Percentiles rank a stretch among this genome's conserved stretches.
Evolutionary conservation across 257 asterid species (phyloP).

Genomic region (Jaltomata sinuosa): DNA sequence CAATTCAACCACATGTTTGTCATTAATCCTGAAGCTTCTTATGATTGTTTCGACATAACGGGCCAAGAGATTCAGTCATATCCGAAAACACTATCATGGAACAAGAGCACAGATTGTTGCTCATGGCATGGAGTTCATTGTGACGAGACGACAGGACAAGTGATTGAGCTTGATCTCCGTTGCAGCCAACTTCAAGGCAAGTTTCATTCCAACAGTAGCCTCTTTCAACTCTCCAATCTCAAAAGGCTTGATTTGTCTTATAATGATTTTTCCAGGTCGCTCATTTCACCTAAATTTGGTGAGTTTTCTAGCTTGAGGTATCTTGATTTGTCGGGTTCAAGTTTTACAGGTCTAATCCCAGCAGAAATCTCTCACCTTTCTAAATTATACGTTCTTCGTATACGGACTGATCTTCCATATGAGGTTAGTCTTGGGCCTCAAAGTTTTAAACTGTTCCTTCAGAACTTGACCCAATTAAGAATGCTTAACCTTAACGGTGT

Average conservation of each 20-base stretch:
- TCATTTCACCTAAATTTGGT: slow-evolving; percentile 6
- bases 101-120: background rate
- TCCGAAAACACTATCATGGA: background rate
- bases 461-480: slow-evolving; percentile 9
- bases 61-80: background rate
- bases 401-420: accelerated
- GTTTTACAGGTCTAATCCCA: slow-evolving; percentile 15
- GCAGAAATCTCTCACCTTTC: background rate
- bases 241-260: slow-evolving; percentile 1
- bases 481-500: background rate
- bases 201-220: slow-evolving; percentile 4
- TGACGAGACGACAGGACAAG: background rate
- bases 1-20: background rate
- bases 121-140: slow-evolving; percentile 16
- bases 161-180: slow-evolving; percentile 9
- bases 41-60: background rate
- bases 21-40: background rate
- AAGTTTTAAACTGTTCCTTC: slow-evolving; percentile 10
- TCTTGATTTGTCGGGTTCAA: slow-evolving; percentile 12
- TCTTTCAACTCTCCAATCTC: slow-evolving; percentile 4
- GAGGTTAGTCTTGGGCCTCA: background rate
- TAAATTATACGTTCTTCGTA: background rate
- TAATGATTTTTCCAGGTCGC: slow-evolving; percentile 5
- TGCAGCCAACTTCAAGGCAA: slow-evolving; percentile 13
- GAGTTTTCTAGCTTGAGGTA: background rate